Evolutionary conservation across 805 yeast species (phyloP), one percentile per base, ranked within the genome.

Genomic region (Ogataea glucozyma): DNA sequence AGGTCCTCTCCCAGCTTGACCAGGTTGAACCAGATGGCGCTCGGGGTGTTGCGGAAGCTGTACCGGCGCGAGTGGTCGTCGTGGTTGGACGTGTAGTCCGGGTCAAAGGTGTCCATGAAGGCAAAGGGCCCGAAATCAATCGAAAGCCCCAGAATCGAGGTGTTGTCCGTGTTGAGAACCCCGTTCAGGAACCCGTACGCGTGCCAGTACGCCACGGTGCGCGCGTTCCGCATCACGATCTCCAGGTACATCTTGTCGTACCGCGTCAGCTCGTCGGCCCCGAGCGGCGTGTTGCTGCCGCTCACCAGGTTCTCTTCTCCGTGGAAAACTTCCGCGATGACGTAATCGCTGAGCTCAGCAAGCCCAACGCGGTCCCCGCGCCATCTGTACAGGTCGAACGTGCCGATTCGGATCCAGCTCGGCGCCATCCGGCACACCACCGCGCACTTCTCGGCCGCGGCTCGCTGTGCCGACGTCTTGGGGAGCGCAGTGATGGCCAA

Each of bases 61-160:
- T 93, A 91, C 33, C 97, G 71, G 13, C 69, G 60, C 37, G 69
- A 66, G 31, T 72, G 75, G 62, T 93, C 99, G 57, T 89, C 97
- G 43, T 88, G 88, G 59, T 93, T 91, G 2, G 98, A 91, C 0
- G 97, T 86, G 58, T 75, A 91, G 37, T 73, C 64, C 12, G 95
- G 90, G 56, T 88, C 82, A 59, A 83, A 91, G 34, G 76, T 78
- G 58, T 90, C 97, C 84, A 90, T 76, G 47, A 89, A 85, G 14
- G 95, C 86, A 66, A 87, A 93, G 1, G 99, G 98, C 3, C 98
- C 99, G 63, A 84, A 93, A 64, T 91, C 99, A 64, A 93, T 77
- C 0, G 96, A 78, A 9, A 89, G 68, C 0, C 99, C 99, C 32
- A 84, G 57, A n/a, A 91, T 73, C 0, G 96, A 87, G 1, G 97